These are phyloP conservation scores for Paracoccidioides brasiliensis DNA, from an alignment of 2,329 filamentous ascomycete species.

Conservation along the genomic window DNA sequence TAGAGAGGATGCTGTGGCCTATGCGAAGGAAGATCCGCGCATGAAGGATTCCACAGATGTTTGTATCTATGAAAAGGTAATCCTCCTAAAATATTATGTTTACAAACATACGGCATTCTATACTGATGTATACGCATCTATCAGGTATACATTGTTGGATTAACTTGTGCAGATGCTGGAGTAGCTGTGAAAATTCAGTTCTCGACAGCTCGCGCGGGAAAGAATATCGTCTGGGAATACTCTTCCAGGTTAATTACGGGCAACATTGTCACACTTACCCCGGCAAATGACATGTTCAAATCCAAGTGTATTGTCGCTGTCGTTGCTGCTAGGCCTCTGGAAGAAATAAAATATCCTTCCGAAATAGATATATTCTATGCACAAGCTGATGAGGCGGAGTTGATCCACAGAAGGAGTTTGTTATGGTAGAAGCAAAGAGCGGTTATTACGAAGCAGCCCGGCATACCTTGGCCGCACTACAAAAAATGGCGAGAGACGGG, in stretches of 20 bases:
- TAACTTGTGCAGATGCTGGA: conserved; percentile 50
- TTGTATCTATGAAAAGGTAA: conserved; percentile 59
- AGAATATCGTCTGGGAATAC: conserved; percentile 55
- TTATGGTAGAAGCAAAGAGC: conserved; percentile 64
- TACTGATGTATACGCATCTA: neutral
- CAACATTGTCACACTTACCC: conserved; percentile 42
- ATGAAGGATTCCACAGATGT: conserved; percentile 46
- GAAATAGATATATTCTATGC: conserved; percentile 66
- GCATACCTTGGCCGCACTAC: conserved; percentile 59
- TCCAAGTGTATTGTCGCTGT: conserved; percentile 55
- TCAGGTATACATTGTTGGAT: conserved; percentile 53
- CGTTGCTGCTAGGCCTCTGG: conserved; percentile 56
- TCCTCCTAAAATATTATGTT: neutral
- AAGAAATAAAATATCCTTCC: conserved; percentile 52
- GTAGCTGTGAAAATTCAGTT: conserved; percentile 57
- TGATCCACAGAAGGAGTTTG: conserved; percentile 54
- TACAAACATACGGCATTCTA: neutral
- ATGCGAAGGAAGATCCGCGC: conserved; percentile 39
- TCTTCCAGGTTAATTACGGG: conserved; percentile 45
- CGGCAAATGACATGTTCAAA: conserved; percentile 46
- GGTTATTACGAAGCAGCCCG: conserved; percentile 68
- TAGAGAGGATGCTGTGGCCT: conserved; percentile 56
- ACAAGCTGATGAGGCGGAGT: conserved; percentile 42
- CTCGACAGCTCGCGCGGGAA: conserved; percentile 51
- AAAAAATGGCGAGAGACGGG: conserved; percentile 47